Base-by-base conservation (phyloP, 2,329 filamentous ascomycete species). In the Furcasterigmium sp. region DNA sequence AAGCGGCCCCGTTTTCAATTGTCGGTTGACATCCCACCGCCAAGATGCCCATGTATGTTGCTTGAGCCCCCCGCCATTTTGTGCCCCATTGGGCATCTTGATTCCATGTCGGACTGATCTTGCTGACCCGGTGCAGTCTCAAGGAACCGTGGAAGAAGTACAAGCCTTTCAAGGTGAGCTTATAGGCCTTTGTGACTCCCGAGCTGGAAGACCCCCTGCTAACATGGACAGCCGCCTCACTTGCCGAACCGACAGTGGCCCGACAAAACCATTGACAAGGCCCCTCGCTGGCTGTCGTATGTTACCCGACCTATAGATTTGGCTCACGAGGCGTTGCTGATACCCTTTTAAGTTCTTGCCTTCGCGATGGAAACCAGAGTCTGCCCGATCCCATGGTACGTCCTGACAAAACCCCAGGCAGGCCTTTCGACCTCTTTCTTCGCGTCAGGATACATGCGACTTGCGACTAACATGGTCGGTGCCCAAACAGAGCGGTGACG, bases 331-430 rank as follows among this genome's bases (percentile, higher is more conserved):
- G 19, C 37, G 19, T 26, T 25, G 13, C 42, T 47, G 30, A 47
- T 35, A 28, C 36, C 3, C 17, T 35, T n/a, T 35, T 26, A 29
- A 42, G 45, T 5, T 45, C 46, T 19, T 44, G 44, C 63, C 70
- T 94, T 56, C 76, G 91, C 58, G 91, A 97, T 73, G 91, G 91
- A 45, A 96, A 96, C 73, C 91, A 97, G 72, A 91, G 85, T 64
- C 73, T 95, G 64, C 82, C 88, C 26, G 88, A 95, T 63, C 91
- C 91, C 50, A 96, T 97, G 91, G 86, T 88, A 73, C 53, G 78
- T 59, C 15, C n/a, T n/a, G n/a, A n/a, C n/a, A n/a, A n/a, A n/a
- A 25, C 18, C 17, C 17, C 18, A 39, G 34, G n/a, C 41, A 37
- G 20, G 38, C 19, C 15, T 17, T 46, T 13, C 37, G 3, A 28